Conservation (phyloP, 129 eudicot species). For the Ambrosia trifida region DNA sequence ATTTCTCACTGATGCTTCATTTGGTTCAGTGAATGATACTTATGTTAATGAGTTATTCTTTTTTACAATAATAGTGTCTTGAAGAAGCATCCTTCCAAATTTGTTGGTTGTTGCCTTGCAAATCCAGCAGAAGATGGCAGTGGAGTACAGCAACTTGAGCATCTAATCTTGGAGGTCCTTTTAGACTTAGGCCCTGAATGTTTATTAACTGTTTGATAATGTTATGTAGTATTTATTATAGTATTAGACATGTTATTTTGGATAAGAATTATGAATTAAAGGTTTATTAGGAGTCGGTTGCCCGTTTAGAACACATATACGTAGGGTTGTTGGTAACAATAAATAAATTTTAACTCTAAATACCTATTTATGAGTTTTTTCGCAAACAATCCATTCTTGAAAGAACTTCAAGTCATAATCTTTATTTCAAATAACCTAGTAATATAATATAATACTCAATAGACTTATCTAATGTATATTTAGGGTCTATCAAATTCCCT, state of each 20-base stretch:
- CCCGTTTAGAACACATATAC: not conserved
- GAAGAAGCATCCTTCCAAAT: constrained; percentile 77
- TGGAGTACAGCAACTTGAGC: constrained; percentile 67
- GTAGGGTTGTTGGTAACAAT: not conserved
- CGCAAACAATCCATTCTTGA: not conserved
- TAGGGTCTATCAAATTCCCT: not conserved
- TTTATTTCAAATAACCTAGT: not conserved
- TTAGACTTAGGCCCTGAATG: not conserved
- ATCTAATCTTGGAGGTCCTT: constrained; percentile 64
- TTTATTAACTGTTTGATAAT: not conserved
- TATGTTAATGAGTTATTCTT: not conserved
- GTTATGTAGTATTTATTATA: not conserved
- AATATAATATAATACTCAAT: not conserved
- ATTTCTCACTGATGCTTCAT: too few relatives aligned
- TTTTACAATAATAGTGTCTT: constrained; percentile 57
- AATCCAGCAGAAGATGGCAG: constrained; percentile 88
- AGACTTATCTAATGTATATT: not conserved
- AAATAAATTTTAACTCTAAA: not conserved
- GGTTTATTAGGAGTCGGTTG: not conserved
- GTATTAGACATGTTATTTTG: not conserved
- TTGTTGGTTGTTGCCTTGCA: constrained; percentile 90
- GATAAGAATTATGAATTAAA: too few relatives aligned
- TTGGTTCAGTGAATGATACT: not conserved
- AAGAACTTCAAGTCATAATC: not conserved
- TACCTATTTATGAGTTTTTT: not conserved